Base-by-base conservation (phyloP, 2,329 filamentous ascomycete species). In the Fusarium denticulatum region DNA sequence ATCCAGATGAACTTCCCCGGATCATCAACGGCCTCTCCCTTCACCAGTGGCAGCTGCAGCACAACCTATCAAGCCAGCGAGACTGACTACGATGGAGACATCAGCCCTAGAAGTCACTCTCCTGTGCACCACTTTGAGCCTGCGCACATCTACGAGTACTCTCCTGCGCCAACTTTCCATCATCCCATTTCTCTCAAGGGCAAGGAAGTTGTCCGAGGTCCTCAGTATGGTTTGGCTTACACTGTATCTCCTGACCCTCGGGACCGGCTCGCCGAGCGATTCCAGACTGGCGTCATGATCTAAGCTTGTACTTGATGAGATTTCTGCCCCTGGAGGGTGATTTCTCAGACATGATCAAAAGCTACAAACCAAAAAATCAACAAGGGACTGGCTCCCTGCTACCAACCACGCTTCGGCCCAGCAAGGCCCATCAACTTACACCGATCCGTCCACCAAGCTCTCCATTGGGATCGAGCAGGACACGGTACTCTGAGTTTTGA, bases 51-150 rank as follows among this genome's bases (percentile, higher is more conserved):
- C 45, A 79, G 87, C 15, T 85, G 86, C 1, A 81, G 83, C 67
- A 84, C 86, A 40, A 85, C 86, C 11, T 88, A 86, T 66, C 85
- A 86, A 8, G 79, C 82, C 16, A 79, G 81, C 46, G 81, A 85
- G 62, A 80, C 80, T 39, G 71, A 74, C 52, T 72, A 72, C 20
- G 63, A 74, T 20, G 71, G 67, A 14, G 69, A 75, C 18, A 30
- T 73, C 37, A 75, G 72, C 69, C 72, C 72, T 12, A 64, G 67
- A 39, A 75, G 72, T 15, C 72, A 59, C 15, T 73, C 72, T n/a
- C 66, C 72, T 7, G 69, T 65, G 6, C 50, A 55, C 7, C 50
- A 55, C 34, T 55, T 28, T 39, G 50, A 55, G 50, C 69, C 72
- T 9, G 61, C 64, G 1, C 69, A 64, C 39, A 58, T n/a, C 64